Conservation (phyloP, 345 rosid genomes). For the Hibiscus trionum region DNA sequence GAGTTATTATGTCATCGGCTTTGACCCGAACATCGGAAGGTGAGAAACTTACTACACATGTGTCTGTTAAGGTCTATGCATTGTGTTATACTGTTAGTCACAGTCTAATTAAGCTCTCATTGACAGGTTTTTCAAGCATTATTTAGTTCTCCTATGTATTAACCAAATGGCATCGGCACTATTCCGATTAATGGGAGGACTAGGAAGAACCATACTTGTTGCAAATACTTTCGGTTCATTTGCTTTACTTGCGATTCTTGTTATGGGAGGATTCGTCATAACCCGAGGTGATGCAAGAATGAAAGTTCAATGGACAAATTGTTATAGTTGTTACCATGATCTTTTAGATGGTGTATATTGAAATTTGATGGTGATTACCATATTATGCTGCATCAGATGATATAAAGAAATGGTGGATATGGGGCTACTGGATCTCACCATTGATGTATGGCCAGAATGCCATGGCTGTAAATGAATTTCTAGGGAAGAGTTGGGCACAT, state of each 20-base stretch:
- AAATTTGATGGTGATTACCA: constrained; percentile 10
- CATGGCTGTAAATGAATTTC: constrained; percentile 51
- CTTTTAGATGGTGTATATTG: neutral
- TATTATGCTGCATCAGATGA: constrained; percentile 25
- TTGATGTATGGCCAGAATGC: constrained; percentile 63
- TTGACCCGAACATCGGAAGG: constrained; percentile 44
- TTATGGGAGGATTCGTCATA: constrained; percentile 54
- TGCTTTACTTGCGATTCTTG: constrained; percentile 33
- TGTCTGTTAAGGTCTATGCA: neutral
- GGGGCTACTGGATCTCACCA: constrained; percentile 67
- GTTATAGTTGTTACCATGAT: neutral
- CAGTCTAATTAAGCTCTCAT: constrained; percentile 8
- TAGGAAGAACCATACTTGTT: constrained; percentile 49
- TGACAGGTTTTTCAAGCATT: constrained; percentile 52
- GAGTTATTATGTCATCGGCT: constrained; percentile 49
- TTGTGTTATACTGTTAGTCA: neutral
- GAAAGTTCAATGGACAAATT: too few species aligned
- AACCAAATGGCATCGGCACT: constrained; percentile 51
- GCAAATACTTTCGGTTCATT: constrained; percentile 58
- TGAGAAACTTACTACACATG: constrained; percentile 1
- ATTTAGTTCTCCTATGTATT: constrained; percentile 29
- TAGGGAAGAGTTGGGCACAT: constrained; percentile 50
- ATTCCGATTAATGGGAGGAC: constrained; percentile 43
- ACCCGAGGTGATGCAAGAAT: constrained; percentile 30
- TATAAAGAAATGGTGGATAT: constrained; percentile 51